Conservation (phyloP, 345 rosid genomes). For the Limnanthes douglasii region DNA sequence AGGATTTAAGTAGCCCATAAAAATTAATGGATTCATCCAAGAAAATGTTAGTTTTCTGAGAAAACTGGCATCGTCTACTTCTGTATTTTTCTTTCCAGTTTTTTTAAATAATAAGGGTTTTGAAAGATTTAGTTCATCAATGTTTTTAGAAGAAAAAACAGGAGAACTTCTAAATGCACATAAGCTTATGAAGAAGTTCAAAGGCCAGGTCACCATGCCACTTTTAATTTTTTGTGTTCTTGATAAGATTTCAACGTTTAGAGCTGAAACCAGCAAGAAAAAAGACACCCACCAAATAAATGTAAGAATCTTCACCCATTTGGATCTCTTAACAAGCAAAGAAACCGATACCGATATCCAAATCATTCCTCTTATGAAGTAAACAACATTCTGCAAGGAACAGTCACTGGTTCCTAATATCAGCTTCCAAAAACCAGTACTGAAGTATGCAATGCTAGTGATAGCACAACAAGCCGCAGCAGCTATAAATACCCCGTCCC, state of each 20-base stretch:
- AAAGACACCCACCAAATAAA: slow-evolving; percentile 62
- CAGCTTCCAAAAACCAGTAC: slow-evolving; percentile 25
- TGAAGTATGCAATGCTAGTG: slow-evolving; percentile 21
- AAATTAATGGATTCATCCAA: slow-evolving; percentile 52
- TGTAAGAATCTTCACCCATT: slow-evolving; percentile 21
- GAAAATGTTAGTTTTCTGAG: slow-evolving; percentile 38
- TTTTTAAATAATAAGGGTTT: slow-evolving; percentile 29
- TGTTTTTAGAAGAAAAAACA: slow-evolving; percentile 5
- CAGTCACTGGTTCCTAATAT: slow-evolving; percentile 2
- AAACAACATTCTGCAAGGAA: slow-evolving; percentile 14
- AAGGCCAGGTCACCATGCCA: slow-evolving; percentile 28
- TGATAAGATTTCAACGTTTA: slow-evolving; percentile 19
- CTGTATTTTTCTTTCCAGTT: slow-evolving; percentile 7
- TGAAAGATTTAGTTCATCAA: slow-evolving; percentile 14
- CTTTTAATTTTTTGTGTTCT: slow-evolving; percentile 16
- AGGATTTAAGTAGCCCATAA: slow-evolving; percentile 38
- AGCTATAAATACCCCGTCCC: slow-evolving; percentile 22
- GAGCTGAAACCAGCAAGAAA: slow-evolving; percentile 27
- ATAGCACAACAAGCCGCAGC: slow-evolving; percentile 29
- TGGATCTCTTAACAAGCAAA: slow-evolving; percentile 33
- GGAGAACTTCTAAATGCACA: slow-evolving; percentile 15
- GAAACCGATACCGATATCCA: slow-evolving; percentile 54
- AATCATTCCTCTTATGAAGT: slow-evolving; percentile 31
- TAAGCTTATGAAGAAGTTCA: slow-evolving; percentile 40
- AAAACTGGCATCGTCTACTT: slow-evolving; percentile 26